Percentiles rank a stretch among this genome's conserved stretches.
phyloP scores from a whole-genome alignment of 306 rosid species.

The Nissolia schottii region DNA sequence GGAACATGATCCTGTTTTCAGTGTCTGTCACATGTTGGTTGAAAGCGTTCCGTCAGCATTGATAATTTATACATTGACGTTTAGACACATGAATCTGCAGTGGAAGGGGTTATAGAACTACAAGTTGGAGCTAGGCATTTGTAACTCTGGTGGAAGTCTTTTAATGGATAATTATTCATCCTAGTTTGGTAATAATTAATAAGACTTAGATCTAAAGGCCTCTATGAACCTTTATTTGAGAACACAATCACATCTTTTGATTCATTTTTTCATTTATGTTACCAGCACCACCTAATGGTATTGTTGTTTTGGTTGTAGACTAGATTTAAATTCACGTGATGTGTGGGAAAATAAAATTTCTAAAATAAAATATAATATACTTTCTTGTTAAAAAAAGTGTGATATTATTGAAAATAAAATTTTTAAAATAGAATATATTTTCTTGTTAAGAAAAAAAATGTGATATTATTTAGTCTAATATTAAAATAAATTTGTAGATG shows the following conservation, averaged over 20 bases:
- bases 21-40: neutral
- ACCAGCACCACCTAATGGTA: neutral
- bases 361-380: too few species aligned
- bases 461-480: too few species aligned
- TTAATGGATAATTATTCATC: neutral
- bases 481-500: too few species aligned
- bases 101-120: neutral
- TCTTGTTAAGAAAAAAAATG: too few species aligned
- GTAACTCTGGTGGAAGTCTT: conserved; percentile 1
- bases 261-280: neutral
- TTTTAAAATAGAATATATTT: too few species aligned
- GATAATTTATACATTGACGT: neutral
- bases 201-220: neutral
- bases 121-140: neutral
- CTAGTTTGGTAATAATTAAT: neutral
- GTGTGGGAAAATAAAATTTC: too few species aligned
- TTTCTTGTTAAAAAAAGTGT: too few species aligned
- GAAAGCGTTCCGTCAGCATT: conserved; percentile 10
- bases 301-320: too few species aligned
- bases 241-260: neutral
- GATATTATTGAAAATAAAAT: too few species aligned
- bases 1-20: conserved; percentile 7
- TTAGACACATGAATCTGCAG: conserved; percentile 8
- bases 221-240: neutral
- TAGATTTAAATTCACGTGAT: too few species aligned